A percentile compares a stretch with the other conserved stretches of the same genome.
Conservation (phyloP, 768 basidiomycete genomes). For the Rhizopogon rudus region DNA sequence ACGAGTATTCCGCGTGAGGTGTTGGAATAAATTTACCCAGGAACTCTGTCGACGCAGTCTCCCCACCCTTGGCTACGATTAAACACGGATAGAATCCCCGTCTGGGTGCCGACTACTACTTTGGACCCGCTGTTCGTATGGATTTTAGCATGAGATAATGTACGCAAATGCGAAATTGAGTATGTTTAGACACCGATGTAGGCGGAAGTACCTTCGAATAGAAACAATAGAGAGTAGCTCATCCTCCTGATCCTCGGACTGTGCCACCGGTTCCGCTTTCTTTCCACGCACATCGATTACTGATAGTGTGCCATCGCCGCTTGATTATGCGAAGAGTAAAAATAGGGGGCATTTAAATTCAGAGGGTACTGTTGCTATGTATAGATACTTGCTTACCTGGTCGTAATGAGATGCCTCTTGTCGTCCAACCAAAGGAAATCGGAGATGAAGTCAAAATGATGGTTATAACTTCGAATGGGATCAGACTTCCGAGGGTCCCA, state of each 20-base stretch:
- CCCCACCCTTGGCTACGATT: constrained; percentile 85
- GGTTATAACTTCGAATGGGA: constrained; percentile 62
- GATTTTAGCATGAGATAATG: neutral
- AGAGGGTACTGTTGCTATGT: neutral
- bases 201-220: constrained; percentile 67
- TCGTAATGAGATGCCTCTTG: constrained; percentile 80
- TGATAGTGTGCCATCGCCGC: constrained; percentile 90
- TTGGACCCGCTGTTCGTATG: constrained; percentile 56
- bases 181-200: neutral
- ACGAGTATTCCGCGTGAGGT: neutral
- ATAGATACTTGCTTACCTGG: constrained; percentile 54
- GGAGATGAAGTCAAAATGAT: constrained; percentile 93
- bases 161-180: neutral
- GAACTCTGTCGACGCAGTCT: constrained; percentile 88
- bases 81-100: constrained; percentile 87
- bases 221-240: constrained; percentile 82
- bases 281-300: constrained; percentile 89
- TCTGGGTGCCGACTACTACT: constrained; percentile 81
- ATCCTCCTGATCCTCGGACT: constrained; percentile 96
- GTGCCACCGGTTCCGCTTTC: constrained; percentile 69
- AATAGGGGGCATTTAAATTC: neutral
- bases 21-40: constrained; percentile 50
- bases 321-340: constrained; percentile 24
- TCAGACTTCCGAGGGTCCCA: constrained; percentile 83
- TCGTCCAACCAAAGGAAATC: constrained; percentile 85